phyloP scores from a whole-genome alignment of 2,329 filamentous ascomycete species.

The Fusarium sp. region DNA sequence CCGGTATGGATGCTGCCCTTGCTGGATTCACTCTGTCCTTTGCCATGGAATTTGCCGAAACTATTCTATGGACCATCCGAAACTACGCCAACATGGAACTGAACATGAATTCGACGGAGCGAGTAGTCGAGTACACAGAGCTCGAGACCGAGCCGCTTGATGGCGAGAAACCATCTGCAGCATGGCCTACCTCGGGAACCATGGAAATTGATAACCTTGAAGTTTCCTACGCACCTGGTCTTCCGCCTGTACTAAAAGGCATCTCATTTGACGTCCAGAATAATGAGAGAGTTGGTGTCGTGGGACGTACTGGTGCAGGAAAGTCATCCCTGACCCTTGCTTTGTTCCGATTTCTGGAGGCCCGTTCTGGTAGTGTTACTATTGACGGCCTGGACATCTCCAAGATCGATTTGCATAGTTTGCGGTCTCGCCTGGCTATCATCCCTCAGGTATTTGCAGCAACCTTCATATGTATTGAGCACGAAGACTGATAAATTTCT shows the following conservation, averaged over 20 bases:
- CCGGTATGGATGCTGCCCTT: constrained; percentile 71
- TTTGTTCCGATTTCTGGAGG: constrained; percentile 80
- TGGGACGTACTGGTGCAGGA: constrained; percentile 80
- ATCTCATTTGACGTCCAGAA: constrained; percentile 72
- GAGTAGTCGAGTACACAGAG: constrained; percentile 78
- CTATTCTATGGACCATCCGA: constrained; percentile 72
- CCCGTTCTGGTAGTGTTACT: constrained; percentile 68
- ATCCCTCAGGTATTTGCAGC: constrained; percentile 67
- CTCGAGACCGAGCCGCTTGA: constrained; percentile 72
- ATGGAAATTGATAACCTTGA: constrained; percentile 79
- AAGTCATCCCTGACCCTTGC: constrained; percentile 81
- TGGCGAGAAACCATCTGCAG: constrained; percentile 69
- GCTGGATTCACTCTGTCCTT: constrained; percentile 81
- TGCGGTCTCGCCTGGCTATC: constrained; percentile 79
- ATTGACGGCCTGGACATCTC: constrained; percentile 81
- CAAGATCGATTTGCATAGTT: constrained; percentile 72
- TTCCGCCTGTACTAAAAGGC: constrained; percentile 75
- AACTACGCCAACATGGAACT: constrained; percentile 76
- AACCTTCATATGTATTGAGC: background rate
- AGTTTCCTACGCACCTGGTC: constrained; percentile 74
- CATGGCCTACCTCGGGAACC: constrained; percentile 78
- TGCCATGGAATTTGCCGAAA: constrained; percentile 71
- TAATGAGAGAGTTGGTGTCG: constrained; percentile 77
- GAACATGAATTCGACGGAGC: constrained; percentile 81
- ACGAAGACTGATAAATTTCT: constrained; percentile 17